Evolutionary conservation across 1,284 basidiomycete species (phyloP).

Genomic region (Cryptococcus jaspeensis): DNA sequence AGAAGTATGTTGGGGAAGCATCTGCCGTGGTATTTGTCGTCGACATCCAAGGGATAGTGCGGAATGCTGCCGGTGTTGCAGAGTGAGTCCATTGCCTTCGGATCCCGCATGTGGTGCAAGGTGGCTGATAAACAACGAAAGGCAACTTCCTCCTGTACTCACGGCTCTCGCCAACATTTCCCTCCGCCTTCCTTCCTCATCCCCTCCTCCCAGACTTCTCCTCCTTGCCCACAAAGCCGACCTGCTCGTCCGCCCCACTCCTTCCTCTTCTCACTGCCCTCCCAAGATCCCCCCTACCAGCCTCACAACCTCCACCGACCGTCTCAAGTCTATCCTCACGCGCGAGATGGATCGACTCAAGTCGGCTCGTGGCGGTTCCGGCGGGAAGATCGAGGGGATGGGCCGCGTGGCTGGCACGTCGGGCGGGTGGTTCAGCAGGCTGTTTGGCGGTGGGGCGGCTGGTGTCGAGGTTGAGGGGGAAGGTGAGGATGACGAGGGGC

Average conservation of each 20-base stretch:
- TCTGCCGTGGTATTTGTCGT: slow-evolving; percentile 47
- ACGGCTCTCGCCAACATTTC: slow-evolving; percentile 34
- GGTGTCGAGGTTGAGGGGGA: slow-evolving; percentile 23
- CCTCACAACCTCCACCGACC: slow-evolving; percentile 31
- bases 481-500: slow-evolving; percentile 37
- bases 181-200: slow-evolving; percentile 19
- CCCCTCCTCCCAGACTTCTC: slow-evolving; percentile 34
- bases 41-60: slow-evolving; percentile 39
- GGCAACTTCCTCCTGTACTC: slow-evolving; percentile 45
- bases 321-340: slow-evolving; percentile 41
- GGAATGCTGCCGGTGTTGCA: slow-evolving; percentile 42
- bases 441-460: slow-evolving; percentile 19
- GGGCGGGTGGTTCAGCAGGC: slow-evolving; percentile 24
- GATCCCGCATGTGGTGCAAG: not conserved
- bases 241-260: slow-evolving; percentile 32
- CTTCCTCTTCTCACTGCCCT: slow-evolving; percentile 19
- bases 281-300: slow-evolving; percentile 28
- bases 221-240: slow-evolving; percentile 49
- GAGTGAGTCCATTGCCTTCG: slow-evolving; percentile 33
- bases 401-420: slow-evolving; percentile 27
- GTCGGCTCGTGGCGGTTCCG: slow-evolving; percentile 32
- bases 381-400: slow-evolving; percentile 48
- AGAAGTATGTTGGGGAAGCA: slow-evolving; percentile 30
- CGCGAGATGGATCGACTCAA: slow-evolving; percentile 50
- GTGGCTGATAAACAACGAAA: slow-evolving; percentile 6